Base-by-base conservation (phyloP, 495 filamentous ascomycete species). In the Penicillium salamii region DNA sequence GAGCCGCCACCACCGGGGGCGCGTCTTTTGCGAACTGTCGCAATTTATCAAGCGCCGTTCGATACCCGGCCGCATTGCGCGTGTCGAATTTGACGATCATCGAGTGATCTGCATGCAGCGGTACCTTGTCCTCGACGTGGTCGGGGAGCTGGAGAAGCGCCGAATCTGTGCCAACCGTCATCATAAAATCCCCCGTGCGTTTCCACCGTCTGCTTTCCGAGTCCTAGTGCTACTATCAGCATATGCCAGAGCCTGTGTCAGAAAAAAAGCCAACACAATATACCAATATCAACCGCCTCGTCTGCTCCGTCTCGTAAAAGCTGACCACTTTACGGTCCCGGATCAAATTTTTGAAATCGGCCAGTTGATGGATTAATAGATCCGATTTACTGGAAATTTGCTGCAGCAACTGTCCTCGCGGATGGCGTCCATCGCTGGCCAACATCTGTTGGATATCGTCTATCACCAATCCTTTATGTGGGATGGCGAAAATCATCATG, bases 241-340 rank as follows among this genome's bases (percentile, higher is more conserved):
- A 55, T 13, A 42, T 51, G 8, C 0, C 11, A 55, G 26, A 54
- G 39, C 14, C 23, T 38, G 23, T 39, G 5, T 33, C 40, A 21
- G 33, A 45, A 7, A 3, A 51, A 40, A 13, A 39, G n/a, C 32
- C 15, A 45, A n/a, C 7, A 35, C 33, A n/a, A n/a, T n/a, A 18
- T 44, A 55, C 47, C 12, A 42, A 50, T 42, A 17, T 49, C 15
- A 63, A 46, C 47, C 37, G 42, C 47, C 60, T 52, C 5, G 64
- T 66, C 45, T 63, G 59, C 38, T 54, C 36, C 35, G 55, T 67
- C 50, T 69, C 57, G 33, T 59, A 67, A 42, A 69, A 69, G 41
- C 59, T 65, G 17, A 59, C 51, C 32, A 67, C 53, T 36, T 67
- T 62, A 13, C 53, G 52, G 31, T 67, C 59, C 17, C 52, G 52